Conservation (phyloP, 2,329 filamentous ascomycete genomes). For the Diplodia sapinea region DNA sequence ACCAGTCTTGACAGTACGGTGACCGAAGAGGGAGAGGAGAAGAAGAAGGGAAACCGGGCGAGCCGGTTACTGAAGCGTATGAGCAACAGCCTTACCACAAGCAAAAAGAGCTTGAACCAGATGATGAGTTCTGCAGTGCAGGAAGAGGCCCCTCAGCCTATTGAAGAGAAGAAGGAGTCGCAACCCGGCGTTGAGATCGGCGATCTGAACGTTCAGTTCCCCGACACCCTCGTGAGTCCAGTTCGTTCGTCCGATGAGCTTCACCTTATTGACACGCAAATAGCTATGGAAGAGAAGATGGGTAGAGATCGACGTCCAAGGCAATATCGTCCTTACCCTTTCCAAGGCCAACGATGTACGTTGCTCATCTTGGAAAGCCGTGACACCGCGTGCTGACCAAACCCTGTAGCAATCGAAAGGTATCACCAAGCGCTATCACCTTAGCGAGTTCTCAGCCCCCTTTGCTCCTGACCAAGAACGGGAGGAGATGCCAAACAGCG, state of each 20-base stretch:
- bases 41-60: slow-evolving; percentile 62
- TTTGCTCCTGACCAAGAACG: slow-evolving; percentile 87
- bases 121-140: slow-evolving; percentile 46
- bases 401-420: slow-evolving; percentile 51
- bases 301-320: slow-evolving; percentile 81
- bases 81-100: slow-evolving; percentile 64
- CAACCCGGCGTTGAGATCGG: slow-evolving; percentile 70
- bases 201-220: slow-evolving; percentile 96
- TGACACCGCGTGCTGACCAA: slow-evolving; percentile 23
- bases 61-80: slow-evolving; percentile 71
- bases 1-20: slow-evolving; percentile 46
- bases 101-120: slow-evolving; percentile 56
- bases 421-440: slow-evolving; percentile 79
- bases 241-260: not conserved
- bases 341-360: slow-evolving; percentile 64
- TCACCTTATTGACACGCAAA: slow-evolving; percentile 29
- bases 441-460: slow-evolving; percentile 80
- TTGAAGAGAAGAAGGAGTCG: slow-evolving; percentile 21
- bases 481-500: slow-evolving; percentile 90
- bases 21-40: slow-evolving; percentile 49
- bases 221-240: slow-evolving; percentile 74
- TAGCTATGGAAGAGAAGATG: slow-evolving; percentile 91
- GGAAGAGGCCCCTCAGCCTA: slow-evolving; percentile 42
- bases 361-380: not conserved
- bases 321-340: slow-evolving; percentile 79